Conservation (phyloP, 192 early-diverging fungal species). For the Coemansia sp. region DNA sequence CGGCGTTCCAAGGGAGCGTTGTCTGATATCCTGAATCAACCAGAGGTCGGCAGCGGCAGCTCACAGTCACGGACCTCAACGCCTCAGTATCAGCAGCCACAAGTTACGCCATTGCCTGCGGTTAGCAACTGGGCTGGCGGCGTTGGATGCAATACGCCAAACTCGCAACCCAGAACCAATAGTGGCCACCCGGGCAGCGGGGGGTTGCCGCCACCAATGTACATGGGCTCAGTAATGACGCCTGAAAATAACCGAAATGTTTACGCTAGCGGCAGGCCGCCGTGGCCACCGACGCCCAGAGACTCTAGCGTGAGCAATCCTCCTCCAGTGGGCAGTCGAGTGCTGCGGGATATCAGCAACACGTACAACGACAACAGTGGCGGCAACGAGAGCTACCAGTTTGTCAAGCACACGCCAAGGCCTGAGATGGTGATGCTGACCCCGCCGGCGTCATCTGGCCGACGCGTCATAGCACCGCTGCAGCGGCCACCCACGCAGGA, state of each 20-base stretch:
- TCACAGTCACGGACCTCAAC: conserved; percentile 1
- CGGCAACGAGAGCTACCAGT: neutral
- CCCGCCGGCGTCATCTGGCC: conserved; percentile 30
- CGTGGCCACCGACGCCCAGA: conserved; percentile 2
- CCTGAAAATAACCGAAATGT: conserved; percentile 5
- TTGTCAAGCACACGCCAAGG: conserved; percentile 2
- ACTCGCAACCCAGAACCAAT: neutral
- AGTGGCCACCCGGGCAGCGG: neutral
- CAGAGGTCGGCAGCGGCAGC: neutral
- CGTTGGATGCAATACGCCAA: neutral
- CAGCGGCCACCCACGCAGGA: conserved; percentile 2
- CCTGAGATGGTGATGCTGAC: conserved; percentile 22
- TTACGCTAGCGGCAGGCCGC: neutral
- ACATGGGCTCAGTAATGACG: conserved; percentile 11
- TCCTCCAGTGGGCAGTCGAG: conserved; percentile 11
- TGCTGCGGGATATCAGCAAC: conserved; percentile 45
- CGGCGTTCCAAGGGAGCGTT: too few relatives aligned
- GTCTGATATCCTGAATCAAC: conserved; percentile 11
- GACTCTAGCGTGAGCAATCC: neutral
- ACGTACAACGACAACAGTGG: conserved; percentile 13
- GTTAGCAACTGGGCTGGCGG: neutral
- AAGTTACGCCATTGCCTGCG: neutral
- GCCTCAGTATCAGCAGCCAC: conserved; percentile 5
- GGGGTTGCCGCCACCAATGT: neutral
- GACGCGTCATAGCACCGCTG: conserved; percentile 8